Conservation (phyloP, 257 asterid species). For the Solanum bulbocastanum region DNA sequence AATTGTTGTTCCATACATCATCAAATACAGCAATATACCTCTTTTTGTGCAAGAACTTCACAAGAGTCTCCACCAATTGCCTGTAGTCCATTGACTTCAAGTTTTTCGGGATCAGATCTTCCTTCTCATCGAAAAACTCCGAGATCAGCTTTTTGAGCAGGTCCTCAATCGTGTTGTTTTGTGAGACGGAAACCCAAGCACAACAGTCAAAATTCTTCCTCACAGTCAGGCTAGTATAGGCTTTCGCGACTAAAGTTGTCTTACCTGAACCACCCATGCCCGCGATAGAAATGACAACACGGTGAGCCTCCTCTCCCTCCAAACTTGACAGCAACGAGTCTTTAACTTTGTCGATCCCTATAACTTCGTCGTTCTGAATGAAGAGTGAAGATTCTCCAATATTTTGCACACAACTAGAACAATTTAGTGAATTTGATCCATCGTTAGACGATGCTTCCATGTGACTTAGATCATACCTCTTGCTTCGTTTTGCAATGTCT, state of each 20-base stretch:
- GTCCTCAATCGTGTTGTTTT: conserved; percentile 7
- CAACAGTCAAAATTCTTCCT: conserved; percentile 10
- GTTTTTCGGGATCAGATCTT: conserved; percentile 5
- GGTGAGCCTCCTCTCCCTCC: neutral
- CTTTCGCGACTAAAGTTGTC: conserved; percentile 15
- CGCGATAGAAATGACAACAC: neutral
- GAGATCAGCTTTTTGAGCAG: conserved; percentile 11
- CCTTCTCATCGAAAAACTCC: conserved; percentile 4
- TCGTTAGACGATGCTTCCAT: neutral
- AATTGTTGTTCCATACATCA: conserved; percentile 24
- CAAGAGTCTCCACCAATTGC: conserved; percentile 18
- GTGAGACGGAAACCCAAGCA: conserved; percentile 23
- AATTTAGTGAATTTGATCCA: neutral
- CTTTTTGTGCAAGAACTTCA: conserved; percentile 5
- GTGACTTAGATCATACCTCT: neutral
- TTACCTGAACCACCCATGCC: conserved; percentile 19
- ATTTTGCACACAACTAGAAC: neutral
- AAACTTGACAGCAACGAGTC: neutral
- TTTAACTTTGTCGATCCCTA: neutral
- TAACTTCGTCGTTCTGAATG: neutral
- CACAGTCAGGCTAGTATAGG: conserved; percentile 3
- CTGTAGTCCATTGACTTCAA: conserved; percentile 15
- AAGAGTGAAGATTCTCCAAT: conserved; percentile 5
- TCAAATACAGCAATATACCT: conserved; percentile 38
- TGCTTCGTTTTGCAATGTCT: conserved; percentile 2